A percentile compares a stretch with the other conserved stretches of the same genome.
phyloP scores from a whole-genome alignment of 2,329 filamentous ascomycete genomes.

The Neobulgaria alba region DNA sequence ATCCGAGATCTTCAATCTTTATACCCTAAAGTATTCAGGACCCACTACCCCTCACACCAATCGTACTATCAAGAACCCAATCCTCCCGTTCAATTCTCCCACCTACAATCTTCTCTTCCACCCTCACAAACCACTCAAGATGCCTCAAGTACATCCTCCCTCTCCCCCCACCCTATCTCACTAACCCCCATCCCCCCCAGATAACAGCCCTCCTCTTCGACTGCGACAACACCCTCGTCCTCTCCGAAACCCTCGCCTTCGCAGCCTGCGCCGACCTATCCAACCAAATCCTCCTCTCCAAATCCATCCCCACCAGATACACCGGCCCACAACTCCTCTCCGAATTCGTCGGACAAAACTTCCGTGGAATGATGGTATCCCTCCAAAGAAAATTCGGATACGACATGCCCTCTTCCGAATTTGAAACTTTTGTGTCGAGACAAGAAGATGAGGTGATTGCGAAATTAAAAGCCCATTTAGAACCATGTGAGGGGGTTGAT shows the following conservation, averaged over 20 bases:
- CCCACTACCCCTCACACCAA: no score
- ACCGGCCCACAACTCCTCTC: constrained; percentile 69
- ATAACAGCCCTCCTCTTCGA: constrained; percentile 69
- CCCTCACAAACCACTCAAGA: neutral
- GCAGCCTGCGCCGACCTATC: constrained; percentile 83
- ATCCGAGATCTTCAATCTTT: no score
- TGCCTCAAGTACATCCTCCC: neutral
- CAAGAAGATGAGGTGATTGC: constrained; percentile 80
- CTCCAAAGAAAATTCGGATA: constrained; percentile 72
- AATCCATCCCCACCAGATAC: constrained; percentile 58
- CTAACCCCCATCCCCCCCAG: constrained; percentile 28
- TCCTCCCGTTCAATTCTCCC: no score
- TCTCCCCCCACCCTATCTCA: neutral
- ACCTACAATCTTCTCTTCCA: neutral
- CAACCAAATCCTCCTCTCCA: constrained; percentile 71
- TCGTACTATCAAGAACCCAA: no score
- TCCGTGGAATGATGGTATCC: constrained; percentile 78
- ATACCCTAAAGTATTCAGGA: no score
- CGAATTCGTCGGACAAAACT: constrained; percentile 91
- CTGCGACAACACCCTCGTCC: constrained; percentile 85
- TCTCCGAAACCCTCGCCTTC: constrained; percentile 85
- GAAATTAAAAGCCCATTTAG: constrained; percentile 61
- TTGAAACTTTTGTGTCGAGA: constrained; percentile 63
- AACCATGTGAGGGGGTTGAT: constrained; percentile 61
- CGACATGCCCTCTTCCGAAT: constrained; percentile 55